These are phyloP conservation scores for Scopulariopsis brevicaulis DNA, from an alignment of 2,329 filamentous ascomycete species.

Conservation along the genomic window DNA sequence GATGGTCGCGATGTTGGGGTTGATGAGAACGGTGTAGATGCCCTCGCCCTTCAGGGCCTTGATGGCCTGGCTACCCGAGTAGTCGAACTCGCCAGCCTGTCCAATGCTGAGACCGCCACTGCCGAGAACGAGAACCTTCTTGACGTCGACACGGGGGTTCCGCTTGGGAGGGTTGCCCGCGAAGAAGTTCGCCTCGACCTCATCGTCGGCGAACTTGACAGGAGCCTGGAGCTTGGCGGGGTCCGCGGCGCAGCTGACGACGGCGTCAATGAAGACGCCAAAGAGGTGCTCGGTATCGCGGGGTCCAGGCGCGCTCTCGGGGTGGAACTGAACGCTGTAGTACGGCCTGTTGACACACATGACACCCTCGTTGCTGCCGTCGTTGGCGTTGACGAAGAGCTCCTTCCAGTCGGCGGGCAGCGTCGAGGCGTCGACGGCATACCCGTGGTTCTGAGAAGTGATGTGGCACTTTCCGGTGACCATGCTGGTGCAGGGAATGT, in stretches of 20 bases:
- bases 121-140: slow-evolving; percentile 90
- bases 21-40: slow-evolving; percentile 96
- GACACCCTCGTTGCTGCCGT: slow-evolving; percentile 96
- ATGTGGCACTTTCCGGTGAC: slow-evolving; percentile 96
- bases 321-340: slow-evolving; percentile 99
- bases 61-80: slow-evolving; percentile 96
- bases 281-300: slow-evolving; percentile 95
- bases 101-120: slow-evolving; percentile 94
- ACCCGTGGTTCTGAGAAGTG: slow-evolving; percentile 97
- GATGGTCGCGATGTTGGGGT: slow-evolving; percentile 97
- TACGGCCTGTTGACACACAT: slow-evolving; percentile 76
- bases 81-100: slow-evolving; percentile 97
- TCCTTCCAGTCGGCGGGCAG: slow-evolving; percentile 78
- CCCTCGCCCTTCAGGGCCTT: slow-evolving; percentile 97
- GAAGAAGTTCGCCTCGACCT: slow-evolving; percentile 56
- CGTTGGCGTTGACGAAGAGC: slow-evolving; percentile 96
- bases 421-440: slow-evolving; percentile 72
- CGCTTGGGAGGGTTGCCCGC: slow-evolving; percentile 33
- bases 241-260: slow-evolving; percentile 60
- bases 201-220: slow-evolving; percentile 80
- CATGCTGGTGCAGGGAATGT: slow-evolving; percentile 95
- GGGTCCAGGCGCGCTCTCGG: slow-evolving; percentile 90
- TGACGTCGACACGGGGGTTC: slow-evolving; percentile 71
- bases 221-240: slow-evolving; percentile 56
- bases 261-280: slow-evolving; percentile 87